Percentiles rank a stretch among this genome's conserved stretches.
Conservation (phyloP, 345 rosid species). For the Bruguiera sexangula region DNA sequence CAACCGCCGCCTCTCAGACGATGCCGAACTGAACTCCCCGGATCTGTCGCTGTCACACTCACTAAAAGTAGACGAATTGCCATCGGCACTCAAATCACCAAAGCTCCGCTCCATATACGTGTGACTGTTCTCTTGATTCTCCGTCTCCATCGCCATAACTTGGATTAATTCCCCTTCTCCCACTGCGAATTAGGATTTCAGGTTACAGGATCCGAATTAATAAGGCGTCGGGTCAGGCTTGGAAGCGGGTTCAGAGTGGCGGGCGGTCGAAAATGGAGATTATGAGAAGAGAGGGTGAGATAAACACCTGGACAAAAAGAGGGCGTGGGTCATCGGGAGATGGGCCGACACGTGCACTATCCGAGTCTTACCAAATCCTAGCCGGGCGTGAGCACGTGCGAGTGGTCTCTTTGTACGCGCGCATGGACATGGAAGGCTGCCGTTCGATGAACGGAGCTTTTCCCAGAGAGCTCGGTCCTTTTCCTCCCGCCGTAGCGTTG, state of each 20-base stretch:
- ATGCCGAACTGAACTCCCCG: slow-evolving; percentile 69
- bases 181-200: not conserved
- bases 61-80: slow-evolving; percentile 70
- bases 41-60: slow-evolving; percentile 94
- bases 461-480: not conserved
- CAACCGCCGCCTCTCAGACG: slow-evolving; percentile 60
- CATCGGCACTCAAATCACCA: slow-evolving; percentile 36
- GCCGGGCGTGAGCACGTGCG: slow-evolving; percentile 40
- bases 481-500: not conserved
- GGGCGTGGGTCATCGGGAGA: slow-evolving; percentile 8
- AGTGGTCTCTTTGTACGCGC: slow-evolving; percentile 41
- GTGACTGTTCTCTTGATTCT: slow-evolving; percentile 27
- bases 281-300: not conserved
- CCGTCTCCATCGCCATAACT: slow-evolving; percentile 37
- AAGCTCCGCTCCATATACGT: slow-evolving; percentile 44
- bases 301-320: slow-evolving; percentile 24
- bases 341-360: slow-evolving; percentile 39
- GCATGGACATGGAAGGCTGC: slow-evolving; percentile 25
- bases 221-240: not conserved
- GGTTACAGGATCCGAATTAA: too few relatives aligned
- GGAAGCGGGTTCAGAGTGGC: not conserved
- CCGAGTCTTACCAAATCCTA: slow-evolving; percentile 19
- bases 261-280: not conserved
- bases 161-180: not conserved
- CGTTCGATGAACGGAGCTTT: not conserved